Evolutionary conservation across 78 protist genomes (phyloP).

Genomic region (Speleostelium caveatum): DNA sequence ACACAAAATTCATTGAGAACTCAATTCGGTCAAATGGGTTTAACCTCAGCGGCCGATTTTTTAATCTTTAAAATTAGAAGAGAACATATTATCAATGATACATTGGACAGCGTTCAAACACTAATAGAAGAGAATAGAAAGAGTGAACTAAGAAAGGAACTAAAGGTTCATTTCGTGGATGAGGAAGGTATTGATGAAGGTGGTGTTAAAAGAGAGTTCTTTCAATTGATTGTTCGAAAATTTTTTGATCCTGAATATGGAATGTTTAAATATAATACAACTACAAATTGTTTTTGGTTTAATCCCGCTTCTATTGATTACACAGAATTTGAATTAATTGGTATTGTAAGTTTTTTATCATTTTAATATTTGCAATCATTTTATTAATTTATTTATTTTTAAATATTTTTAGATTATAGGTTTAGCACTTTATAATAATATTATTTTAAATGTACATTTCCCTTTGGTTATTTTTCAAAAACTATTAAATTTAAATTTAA

Average conservation of each 20-base stretch:
- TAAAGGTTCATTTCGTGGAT: constrained; percentile 93
- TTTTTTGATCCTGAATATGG: constrained; percentile 92
- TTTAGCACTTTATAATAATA: constrained; percentile 97
- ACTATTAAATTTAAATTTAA: constrained; percentile 61
- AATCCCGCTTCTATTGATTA: constrained; percentile 62
- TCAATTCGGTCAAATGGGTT: constrained; percentile 18
- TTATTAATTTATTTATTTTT: neutral
- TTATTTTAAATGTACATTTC: constrained; percentile 95
- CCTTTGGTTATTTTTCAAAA: constrained; percentile 93
- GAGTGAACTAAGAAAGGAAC: constrained; percentile 90
- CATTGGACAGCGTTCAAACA: constrained; percentile 73
- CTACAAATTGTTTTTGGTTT: constrained; percentile 89
- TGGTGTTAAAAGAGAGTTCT: constrained; percentile 98
- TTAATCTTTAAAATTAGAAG: constrained; percentile 88
- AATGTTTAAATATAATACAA: constrained; percentile 84
- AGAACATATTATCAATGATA: constrained; percentile 85
- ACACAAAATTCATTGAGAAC: constrained; percentile 52
- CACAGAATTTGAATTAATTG: constrained; percentile 88
- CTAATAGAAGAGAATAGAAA: constrained; percentile 12
- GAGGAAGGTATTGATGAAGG: constrained; percentile 99
- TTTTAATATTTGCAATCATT: neutral
- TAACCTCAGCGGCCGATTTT: constrained; percentile 32
- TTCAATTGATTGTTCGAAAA: constrained; percentile 92
- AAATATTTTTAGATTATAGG: constrained; percentile 86
- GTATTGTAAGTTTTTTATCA: constrained; percentile 68